These are phyloP conservation scores for Monilinia laxa DNA, from an alignment of 2,329 filamentous ascomycete species.

Conservation along the genomic window DNA sequence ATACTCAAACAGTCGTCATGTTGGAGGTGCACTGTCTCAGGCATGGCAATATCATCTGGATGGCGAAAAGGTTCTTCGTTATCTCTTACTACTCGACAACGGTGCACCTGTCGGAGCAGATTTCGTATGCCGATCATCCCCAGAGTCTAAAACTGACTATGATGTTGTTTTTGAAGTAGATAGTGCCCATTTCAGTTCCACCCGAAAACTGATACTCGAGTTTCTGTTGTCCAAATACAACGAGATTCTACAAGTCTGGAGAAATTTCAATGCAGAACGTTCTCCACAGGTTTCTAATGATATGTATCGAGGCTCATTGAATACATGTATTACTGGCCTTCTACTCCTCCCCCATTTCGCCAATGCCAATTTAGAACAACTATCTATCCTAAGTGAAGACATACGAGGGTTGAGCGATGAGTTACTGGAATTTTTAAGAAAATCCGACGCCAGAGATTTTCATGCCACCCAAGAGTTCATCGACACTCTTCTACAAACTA, in stretches of 20 bases:
- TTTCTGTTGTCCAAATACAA: constrained; percentile 36
- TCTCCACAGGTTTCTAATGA: constrained; percentile 35
- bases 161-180: constrained; percentile 29
- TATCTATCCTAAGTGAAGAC: constrained; percentile 28
- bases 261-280: constrained; percentile 30
- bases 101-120: background rate
- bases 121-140: constrained; percentile 32
- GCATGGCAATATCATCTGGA: constrained; percentile 40
- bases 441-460: constrained; percentile 26
- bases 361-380: constrained; percentile 27
- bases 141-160: constrained; percentile 24
- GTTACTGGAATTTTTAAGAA: constrained; percentile 31
- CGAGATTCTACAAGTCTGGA: constrained; percentile 36
- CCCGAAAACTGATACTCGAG: constrained; percentile 38
- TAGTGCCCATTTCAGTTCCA: constrained; percentile 35
- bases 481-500: constrained; percentile 34
- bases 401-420: constrained; percentile 28
- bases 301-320: constrained; percentile 35
- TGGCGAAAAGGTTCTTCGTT: constrained; percentile 50
- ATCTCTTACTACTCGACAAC: constrained; percentile 54
- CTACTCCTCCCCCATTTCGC: constrained; percentile 34
- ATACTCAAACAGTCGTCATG: constrained; percentile 21
- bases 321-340: constrained; percentile 35
- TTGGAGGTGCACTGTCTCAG: constrained; percentile 38
- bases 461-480: constrained; percentile 26